Evolutionary conservation across 257 asterid genomes (phyloP), one percentile per base, ranked within the genome.

Genomic region (Anisodus tanguticus): DNA sequence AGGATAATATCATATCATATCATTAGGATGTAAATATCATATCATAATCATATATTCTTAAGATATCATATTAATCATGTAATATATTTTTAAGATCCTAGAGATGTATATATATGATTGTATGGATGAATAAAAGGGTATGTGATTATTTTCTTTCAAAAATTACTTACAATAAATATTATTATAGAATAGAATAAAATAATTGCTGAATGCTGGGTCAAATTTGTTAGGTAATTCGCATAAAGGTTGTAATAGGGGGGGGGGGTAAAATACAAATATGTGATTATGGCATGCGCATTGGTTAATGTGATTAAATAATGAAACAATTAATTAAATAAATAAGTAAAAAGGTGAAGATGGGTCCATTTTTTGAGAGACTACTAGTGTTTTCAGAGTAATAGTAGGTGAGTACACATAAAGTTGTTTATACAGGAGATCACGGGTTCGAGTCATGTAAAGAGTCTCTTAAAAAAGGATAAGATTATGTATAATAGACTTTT

Each of bases 361-460:
- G 9, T 77, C 66, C 82, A 2, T 31, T 64, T 77, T 77, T 77
- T 77, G 64, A 77, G 82, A 53, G 5, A 77, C 82, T 53, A 5
- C 26, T 53, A 9, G 8, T 12, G 39, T 2, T 53, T 69, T 11
- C 49, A 77, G 26, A 77, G 16, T 13, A 31, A 53, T 31, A 13
- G 15, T 77, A 53, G 64, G 63, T 74, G 22, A 11, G 12, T 12
- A 11, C 5, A 72, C 6, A 41, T 6, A 41, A 31, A 31, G 2
- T 31, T 31, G 35, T 31, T 31, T 1, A 31, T 1, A 31, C 26
- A 22, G 26, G 26, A 31, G 35, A 31, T 31, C 35, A 31, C 2
- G 35, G 2, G 2, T 31, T 31, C 35, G 35, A 31, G 35, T 31
- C 35, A 31, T 31, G 2, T 0, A 31, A 31, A 31, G 35, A 31